phyloP scores from a whole-genome alignment of 148 eudicot genomes.

The Nepenthes mirabilis region DNA sequence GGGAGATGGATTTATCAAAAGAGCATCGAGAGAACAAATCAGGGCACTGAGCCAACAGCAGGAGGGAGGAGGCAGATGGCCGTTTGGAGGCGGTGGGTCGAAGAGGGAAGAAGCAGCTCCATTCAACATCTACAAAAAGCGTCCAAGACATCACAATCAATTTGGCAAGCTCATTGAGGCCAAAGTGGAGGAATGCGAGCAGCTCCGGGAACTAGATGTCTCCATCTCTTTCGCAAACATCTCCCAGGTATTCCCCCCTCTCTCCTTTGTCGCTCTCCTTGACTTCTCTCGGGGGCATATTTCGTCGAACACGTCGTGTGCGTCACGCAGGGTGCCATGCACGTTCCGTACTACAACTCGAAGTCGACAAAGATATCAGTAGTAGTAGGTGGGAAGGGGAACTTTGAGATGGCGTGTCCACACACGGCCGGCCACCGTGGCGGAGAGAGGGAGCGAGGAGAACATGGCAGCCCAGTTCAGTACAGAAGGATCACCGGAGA shows the following conservation, averaged over 20 bases:
- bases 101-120: slow-evolving; percentile 26
- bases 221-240: slow-evolving; percentile 48
- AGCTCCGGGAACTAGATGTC: slow-evolving; percentile 35
- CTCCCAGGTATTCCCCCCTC: slow-evolving; percentile 27
- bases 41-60: slow-evolving; percentile 37
- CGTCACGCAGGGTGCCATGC: slow-evolving; percentile 42
- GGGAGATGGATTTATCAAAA: slow-evolving; percentile 30
- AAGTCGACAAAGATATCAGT: slow-evolving; percentile 51
- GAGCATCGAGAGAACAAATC: slow-evolving; percentile 65
- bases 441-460: slow-evolving; percentile 9
- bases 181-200: slow-evolving; percentile 20
- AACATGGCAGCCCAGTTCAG: slow-evolving; percentile 13
- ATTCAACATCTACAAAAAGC: slow-evolving; percentile 28
- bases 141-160: slow-evolving; percentile 36
- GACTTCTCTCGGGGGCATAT: not conserved
- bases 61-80: slow-evolving; percentile 39
- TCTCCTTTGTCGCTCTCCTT: too few relatives aligned
- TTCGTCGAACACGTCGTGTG: not conserved
- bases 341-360: slow-evolving; percentile 46
- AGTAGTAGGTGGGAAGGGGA: slow-evolving; percentile 44
- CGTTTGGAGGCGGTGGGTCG: slow-evolving; percentile 29
- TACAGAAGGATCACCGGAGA: slow-evolving; percentile 37
- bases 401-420: slow-evolving; percentile 80
- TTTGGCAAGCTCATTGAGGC: slow-evolving; percentile 42
- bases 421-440: slow-evolving; percentile 25